Evolutionary conservation across 1,284 basidiomycete species (phyloP), one percentile per base, ranked within the genome.

Genomic region (Tilletia indica): DNA sequence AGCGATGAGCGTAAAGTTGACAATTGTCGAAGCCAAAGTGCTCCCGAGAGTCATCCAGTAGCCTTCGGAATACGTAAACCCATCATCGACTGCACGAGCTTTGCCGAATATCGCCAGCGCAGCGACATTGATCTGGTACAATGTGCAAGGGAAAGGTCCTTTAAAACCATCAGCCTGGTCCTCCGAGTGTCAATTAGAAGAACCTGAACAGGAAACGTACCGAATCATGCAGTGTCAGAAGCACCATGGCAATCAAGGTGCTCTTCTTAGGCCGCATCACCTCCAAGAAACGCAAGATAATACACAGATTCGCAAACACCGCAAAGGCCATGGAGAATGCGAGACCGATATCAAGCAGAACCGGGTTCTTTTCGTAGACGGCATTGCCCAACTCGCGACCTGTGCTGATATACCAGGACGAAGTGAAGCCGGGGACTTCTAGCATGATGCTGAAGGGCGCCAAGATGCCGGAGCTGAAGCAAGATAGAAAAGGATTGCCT

Each of bases 1-100:
- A 69, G 87, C 82, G 11, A 92, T 86, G 1, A 94, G 86, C 0
- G 90, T 91, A 61, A 90, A 74, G 76, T 92, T 94, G 12, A 90
- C 91, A 69, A 90, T 83, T 0, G 88, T 85, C 0, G 91, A 91
- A 0, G 88, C 88, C 14, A 89, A 86, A 0, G 92, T 93, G 0
- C 91, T 91, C 76, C 91, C 92, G 8, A 92, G 86, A 0, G 90
- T 91, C 85, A 92, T 88, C 92, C 92, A 94, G 80, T 90, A 94
- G 0, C 91, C 87, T 16, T 74, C 78, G 12, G 71, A 73, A 25
- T 76, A 73, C 25, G 73, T 78, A 72, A 89, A 91, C 69, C 91
- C 90, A 76, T 90, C 87, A 39, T 79, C 31, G 70, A 88, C 87
- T 2, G 88, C 86, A 81, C 91, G 90, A 61, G 88, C 85, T 0